Base-by-base conservation (phyloP, 2,329 filamentous ascomycete genomes). In the Teratosphaeria viscida region DNA sequence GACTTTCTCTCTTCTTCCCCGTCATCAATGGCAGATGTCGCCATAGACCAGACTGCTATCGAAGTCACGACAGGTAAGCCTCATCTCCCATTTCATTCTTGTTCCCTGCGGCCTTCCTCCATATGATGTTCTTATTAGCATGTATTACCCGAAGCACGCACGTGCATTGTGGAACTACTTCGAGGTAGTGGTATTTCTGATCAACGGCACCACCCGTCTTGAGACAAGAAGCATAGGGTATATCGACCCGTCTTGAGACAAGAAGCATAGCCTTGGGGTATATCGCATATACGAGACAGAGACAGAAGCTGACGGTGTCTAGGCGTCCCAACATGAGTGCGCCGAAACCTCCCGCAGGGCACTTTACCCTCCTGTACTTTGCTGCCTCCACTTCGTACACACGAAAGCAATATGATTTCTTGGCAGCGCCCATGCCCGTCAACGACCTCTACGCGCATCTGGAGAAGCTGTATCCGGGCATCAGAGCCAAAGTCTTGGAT, bases 281-380 rank as follows among this genome's bases (percentile, higher is more conserved):
- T 49, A n/a, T 23, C 10, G 6, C 32, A 26, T 52, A 23, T 23
- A 23, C 23, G 11, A 7, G 7, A 14, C 5, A 16, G 43, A 52
- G 6, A 23, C 11, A 26, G 32, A 23, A 3, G 26, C 57, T 54
- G 56, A 57, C 53, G 10, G 2, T 47, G 19, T 56, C 8, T 12
- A 27, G 56, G 5, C 6, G 60, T 32, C 53, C 23, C 53, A 62
- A 27, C 52, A 78, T 78, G 76, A 68, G 72, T 35, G 61, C 70
- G 52, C 57, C 78, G 0, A 81, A 79, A 62, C 73, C 82, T 11
- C 82, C 84, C 0, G 64, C 76, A 52, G 85, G 82, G n/a, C 82
- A 89, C 65, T 95, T 94, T 76, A 88, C 82, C 60, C 77, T 95
- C 54, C 82, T 94, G 59, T 95, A 92, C 76, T 95, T 95, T 75